These are phyloP conservation scores for Saccharomycopsis amapae DNA, from an alignment of 805 yeast genomes.

Conservation along the genomic window DNA sequence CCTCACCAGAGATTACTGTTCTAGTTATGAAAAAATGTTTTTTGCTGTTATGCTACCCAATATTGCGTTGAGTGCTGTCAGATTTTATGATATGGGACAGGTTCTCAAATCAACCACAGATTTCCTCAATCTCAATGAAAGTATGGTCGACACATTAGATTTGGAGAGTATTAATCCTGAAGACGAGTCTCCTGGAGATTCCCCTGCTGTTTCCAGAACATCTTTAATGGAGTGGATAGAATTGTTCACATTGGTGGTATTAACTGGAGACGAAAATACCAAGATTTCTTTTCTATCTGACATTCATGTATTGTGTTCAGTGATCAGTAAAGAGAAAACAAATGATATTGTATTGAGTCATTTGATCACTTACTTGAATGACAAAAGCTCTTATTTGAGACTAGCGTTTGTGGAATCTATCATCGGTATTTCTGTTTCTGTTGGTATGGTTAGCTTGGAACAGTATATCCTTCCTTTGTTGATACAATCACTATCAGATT, in stretches of 20 bases:
- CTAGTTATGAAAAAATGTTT: constrained; percentile 48
- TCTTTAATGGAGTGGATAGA: constrained; percentile 52
- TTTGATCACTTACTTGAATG: constrained; percentile 84
- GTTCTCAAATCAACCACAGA: constrained; percentile 31
- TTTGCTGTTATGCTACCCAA: constrained; percentile 70
- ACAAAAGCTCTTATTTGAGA: constrained; percentile 58
- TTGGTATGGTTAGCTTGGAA: constrained; percentile 77
- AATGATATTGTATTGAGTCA: constrained; percentile 87
- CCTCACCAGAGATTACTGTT: constrained; percentile 32
- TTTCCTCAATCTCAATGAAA: not conserved
- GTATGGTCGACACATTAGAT: not conserved
- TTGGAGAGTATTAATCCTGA: not conserved
- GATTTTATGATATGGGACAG: constrained; percentile 56
- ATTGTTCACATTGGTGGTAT: constrained; percentile 50
- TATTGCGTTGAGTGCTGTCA: constrained; percentile 57
- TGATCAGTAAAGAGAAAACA: constrained; percentile 80
- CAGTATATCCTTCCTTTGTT: constrained; percentile 83
- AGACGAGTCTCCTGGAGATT: not conserved
- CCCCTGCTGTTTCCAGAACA: constrained; percentile 31
- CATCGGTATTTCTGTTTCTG: constrained; percentile 65
- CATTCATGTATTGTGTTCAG: constrained; percentile 70
- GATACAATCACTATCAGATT: constrained; percentile 75
- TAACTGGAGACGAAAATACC: constrained; percentile 67
- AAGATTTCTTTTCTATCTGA: constrained; percentile 62
- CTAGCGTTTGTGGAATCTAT: constrained; percentile 66